Conservation (phyloP, 768 basidiomycete genomes). For the Pilatotrama ljubarskyi region DNA sequence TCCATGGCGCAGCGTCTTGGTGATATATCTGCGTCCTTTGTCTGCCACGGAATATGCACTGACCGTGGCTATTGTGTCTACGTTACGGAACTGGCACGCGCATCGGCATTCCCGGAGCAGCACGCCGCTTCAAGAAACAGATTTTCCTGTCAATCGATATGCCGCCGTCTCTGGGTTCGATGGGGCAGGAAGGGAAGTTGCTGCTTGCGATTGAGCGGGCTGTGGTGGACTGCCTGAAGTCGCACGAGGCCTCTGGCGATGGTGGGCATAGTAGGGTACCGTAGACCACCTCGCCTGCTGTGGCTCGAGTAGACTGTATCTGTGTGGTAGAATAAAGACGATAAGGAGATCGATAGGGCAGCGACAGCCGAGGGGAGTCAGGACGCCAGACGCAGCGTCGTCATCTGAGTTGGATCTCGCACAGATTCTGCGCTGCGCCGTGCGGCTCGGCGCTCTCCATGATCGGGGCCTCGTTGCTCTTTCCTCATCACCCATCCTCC, state of each 20-base stretch:
- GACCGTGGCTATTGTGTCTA: slow-evolving; percentile 18
- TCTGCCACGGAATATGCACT: slow-evolving; percentile 15
- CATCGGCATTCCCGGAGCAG: slow-evolving; percentile 37
- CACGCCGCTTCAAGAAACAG: slow-evolving; percentile 61
- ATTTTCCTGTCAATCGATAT: slow-evolving; percentile 76
- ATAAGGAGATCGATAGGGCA: slow-evolving; percentile 12
- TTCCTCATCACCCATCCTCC: slow-evolving; percentile 20
- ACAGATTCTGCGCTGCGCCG: slow-evolving; percentile 17
- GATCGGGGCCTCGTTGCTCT: slow-evolving; percentile 23
- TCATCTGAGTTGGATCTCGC: slow-evolving; percentile 18
- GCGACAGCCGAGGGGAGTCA: neutral
- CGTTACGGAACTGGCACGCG: slow-evolving; percentile 5
- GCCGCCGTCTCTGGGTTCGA: slow-evolving; percentile 36
- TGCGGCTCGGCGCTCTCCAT: slow-evolving; percentile 26
- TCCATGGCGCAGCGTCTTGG: slow-evolving; percentile 82
- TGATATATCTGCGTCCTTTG: slow-evolving; percentile 38
- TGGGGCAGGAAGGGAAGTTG: slow-evolving; percentile 50
- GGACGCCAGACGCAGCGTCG: neutral
- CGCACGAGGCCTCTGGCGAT: slow-evolving; percentile 22
- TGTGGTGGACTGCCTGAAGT: slow-evolving; percentile 48
- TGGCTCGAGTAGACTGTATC: neutral
- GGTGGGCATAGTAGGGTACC: neutral
- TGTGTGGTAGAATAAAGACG: neutral
- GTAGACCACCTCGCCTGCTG: neutral
- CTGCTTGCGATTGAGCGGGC: slow-evolving; percentile 62